A percentile compares a stretch with the other conserved stretches of the same genome.
phyloP scores from a whole-genome alignment of 805 yeast species.

The Yarrowia divulgata region DNA sequence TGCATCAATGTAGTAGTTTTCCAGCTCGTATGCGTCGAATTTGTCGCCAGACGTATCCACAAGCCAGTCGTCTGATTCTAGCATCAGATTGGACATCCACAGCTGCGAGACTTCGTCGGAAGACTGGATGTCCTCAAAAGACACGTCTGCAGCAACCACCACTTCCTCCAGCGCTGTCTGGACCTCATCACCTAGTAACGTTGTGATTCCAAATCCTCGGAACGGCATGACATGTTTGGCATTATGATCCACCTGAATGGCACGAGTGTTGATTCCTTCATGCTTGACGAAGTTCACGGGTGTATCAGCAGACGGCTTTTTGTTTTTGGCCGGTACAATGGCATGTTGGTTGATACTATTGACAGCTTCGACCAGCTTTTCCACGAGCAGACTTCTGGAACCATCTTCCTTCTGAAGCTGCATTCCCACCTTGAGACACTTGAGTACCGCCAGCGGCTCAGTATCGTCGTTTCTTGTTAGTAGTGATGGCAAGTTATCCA shows the following conservation, averaged over 20 bases:
- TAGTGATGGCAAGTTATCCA: constrained; percentile 46
- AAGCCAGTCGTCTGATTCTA: constrained; percentile 35
- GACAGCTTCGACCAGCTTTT: constrained; percentile 17
- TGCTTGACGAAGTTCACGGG: constrained; percentile 17
- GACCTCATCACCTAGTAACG: constrained; percentile 5
- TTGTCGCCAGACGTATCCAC: constrained; percentile 20
- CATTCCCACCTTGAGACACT: constrained; percentile 41
- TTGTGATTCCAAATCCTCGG: constrained; percentile 1
- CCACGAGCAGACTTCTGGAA: constrained; percentile 18
- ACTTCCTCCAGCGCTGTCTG: constrained; percentile 23
- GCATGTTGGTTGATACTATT: constrained; percentile 6
- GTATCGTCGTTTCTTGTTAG: constrained; percentile 46
- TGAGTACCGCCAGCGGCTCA: constrained; percentile 40
- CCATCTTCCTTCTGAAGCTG: constrained; percentile 27
- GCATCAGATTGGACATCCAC: constrained; percentile 30
- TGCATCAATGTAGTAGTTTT: constrained; percentile 40
- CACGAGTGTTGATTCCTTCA: background rate
- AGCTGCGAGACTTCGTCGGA: background rate
- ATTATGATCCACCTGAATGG: constrained; percentile 23
- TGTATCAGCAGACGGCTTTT: background rate
- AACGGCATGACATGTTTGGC: constrained; percentile 36
- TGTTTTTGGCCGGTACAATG: background rate
- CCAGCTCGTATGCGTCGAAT: constrained; percentile 39
- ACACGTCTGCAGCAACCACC: constrained; percentile 15
- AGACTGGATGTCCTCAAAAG: constrained; percentile 27